Evolutionary conservation across 2,329 filamentous ascomycete genomes (phyloP).

Genomic region (Colletotrichum tropicale): DNA sequence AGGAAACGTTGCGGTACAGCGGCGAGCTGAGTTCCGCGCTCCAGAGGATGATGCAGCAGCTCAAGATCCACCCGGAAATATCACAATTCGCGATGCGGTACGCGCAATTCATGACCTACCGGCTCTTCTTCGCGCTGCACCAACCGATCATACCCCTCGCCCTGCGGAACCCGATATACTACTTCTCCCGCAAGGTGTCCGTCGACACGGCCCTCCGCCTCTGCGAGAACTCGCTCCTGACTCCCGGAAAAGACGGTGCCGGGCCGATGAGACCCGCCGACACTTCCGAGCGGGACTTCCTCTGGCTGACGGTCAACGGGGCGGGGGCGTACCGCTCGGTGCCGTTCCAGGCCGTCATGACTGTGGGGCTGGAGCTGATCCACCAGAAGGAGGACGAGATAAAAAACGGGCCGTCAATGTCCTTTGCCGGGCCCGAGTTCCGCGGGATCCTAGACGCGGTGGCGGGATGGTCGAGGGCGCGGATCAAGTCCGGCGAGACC

Average conservation of each 20-base stretch:
- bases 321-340: constrained; percentile 47
- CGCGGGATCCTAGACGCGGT: constrained; percentile 31
- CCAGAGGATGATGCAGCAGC: constrained; percentile 36
- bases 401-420: constrained; percentile 30
- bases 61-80: constrained; percentile 25
- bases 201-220: constrained; percentile 40
- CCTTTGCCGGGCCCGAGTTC: constrained; percentile 35
- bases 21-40: constrained; percentile 46
- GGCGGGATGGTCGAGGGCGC: constrained; percentile 33
- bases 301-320: constrained; percentile 42
- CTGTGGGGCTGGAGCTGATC: constrained; percentile 50
- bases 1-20: constrained; percentile 51
- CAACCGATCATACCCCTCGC: constrained; percentile 51
- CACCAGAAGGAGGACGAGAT: constrained; percentile 47
- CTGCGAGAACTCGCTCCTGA: constrained; percentile 25
- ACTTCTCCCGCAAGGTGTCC: constrained; percentile 57
- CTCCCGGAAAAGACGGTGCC: constrained; percentile 16
- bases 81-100: constrained; percentile 45
- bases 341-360: constrained; percentile 41
- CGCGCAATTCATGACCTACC: constrained; percentile 47
- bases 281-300: constrained; percentile 31
- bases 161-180: constrained; percentile 50
- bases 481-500: constrained; percentile 46
- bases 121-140: constrained; percentile 59
- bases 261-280: not conserved